These are phyloP conservation scores for Rhodomyrtus psidioides DNA, from an alignment of 441 rosid genomes.

Conservation along the genomic window DNA sequence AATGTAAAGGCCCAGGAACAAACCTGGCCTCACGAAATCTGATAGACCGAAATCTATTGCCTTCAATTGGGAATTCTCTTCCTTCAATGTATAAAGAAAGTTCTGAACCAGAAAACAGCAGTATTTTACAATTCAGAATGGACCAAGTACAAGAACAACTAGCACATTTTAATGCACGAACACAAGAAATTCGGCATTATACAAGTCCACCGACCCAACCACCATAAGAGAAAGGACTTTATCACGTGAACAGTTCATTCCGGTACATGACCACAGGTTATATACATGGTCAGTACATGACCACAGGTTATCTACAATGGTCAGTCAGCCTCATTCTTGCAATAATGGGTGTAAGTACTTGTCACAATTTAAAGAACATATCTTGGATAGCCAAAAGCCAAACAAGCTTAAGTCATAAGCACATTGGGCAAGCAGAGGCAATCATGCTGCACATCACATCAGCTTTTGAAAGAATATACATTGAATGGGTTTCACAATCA, in stretches of 20 bases:
- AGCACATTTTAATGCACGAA: neutral
- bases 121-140: conserved; percentile 13
- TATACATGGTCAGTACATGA: neutral
- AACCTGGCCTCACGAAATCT: conserved; percentile 96
- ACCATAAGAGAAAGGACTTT: neutral
- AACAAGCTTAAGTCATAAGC: neutral
- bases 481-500: neutral
- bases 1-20: neutral
- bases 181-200: neutral
- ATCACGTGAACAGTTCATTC: neutral
- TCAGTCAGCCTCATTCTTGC: neutral
- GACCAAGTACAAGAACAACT: neutral
- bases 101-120: conserved; percentile 53
- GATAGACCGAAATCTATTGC: conserved; percentile 89
- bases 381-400: neutral
- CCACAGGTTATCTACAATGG: neutral
- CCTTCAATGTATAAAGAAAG: conserved; percentile 78
- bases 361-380: neutral
- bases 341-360: neutral
- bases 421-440: neutral
- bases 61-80: conserved; percentile 73
- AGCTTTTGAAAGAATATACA: neutral
- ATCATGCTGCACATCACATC: neutral
- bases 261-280: neutral
- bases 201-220: neutral